phyloP scores from a whole-genome alignment of 306 rosid species.

The Vigna angularis region DNA sequence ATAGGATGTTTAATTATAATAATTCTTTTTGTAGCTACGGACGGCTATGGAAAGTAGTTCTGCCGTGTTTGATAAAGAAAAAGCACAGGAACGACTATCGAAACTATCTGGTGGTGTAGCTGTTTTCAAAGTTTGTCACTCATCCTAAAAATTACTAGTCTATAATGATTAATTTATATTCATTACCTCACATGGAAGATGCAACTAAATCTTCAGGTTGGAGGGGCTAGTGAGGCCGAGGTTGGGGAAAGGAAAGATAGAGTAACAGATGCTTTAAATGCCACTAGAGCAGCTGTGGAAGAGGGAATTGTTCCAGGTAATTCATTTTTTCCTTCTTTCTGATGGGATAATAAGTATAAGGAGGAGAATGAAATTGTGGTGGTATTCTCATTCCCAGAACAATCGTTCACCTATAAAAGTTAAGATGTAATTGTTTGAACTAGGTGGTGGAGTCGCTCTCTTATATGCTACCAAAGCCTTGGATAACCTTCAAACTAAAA shows the following conservation, averaged over 20 bases:
- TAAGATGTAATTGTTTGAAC: slow-evolving; percentile 30
- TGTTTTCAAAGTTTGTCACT: slow-evolving; percentile 75
- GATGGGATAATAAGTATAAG: slow-evolving; percentile 5
- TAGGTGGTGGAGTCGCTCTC: slow-evolving; percentile 99
- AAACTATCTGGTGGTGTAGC: slow-evolving; percentile 97
- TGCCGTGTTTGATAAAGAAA: slow-evolving; percentile 89
- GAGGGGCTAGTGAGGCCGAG: slow-evolving; percentile 92
- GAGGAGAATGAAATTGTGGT: not conserved
- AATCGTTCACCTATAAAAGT: slow-evolving; percentile 13
- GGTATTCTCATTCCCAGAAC: slow-evolving; percentile 1
- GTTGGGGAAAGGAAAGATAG: slow-evolving; percentile 97
- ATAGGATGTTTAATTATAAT: slow-evolving; percentile 18
- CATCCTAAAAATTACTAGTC: slow-evolving; percentile 37
- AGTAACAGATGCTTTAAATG: slow-evolving; percentile 95
- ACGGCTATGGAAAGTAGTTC: slow-evolving; percentile 71
- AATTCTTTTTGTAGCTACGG: slow-evolving; percentile 67
- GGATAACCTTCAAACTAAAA: slow-evolving; percentile 69
- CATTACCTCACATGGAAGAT: slow-evolving; percentile 33
- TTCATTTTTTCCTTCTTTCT: slow-evolving; percentile 22
- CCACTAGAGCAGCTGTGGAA: slow-evolving; percentile 95
- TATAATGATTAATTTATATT: slow-evolving; percentile 20
- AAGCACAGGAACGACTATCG: slow-evolving; percentile 91
- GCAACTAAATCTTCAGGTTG: slow-evolving; percentile 70
- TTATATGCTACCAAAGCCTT: slow-evolving; percentile 79
- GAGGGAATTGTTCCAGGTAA: slow-evolving; percentile 96